Base-by-base conservation (phyloP, 1,284 basidiomycete genomes). In the Polyporus tsugae region DNA sequence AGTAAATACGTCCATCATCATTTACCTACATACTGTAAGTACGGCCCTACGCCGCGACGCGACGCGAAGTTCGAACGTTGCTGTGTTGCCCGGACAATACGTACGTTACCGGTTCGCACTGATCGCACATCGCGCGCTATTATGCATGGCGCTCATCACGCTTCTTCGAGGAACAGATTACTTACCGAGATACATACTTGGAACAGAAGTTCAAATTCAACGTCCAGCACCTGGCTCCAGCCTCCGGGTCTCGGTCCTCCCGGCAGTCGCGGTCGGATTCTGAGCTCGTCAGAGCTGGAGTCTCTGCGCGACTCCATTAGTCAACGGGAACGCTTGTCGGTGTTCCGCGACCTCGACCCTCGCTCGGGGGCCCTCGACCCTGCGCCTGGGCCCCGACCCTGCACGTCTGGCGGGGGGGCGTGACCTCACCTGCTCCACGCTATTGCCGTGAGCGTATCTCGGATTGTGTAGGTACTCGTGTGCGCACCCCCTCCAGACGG, bases 81-180 rank as follows among this genome's bases (percentile, higher is more conserved):
- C 52, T 53, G 52, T 53, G 52, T 53, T 53, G 52, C 52, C 52
- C 52, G 29, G 52, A 53, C 52, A 53, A 53, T 53, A 53, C 29
- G 52, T 53, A 53, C 52, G 52, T 53, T 53, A 33, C 52, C 52
- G 29, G 52, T 33, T 33, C 25, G 46, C n/a, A 49, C 10, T n/a
- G n/a, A n/a, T n/a, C n/a, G n/a, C n/a, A n/a, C n/a, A 15, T 29
- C 52, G 29, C 29, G 10, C 25, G 17, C 52, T n/a, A n/a, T n/a
- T n/a, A n/a, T n/a, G n/a, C n/a, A n/a, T n/a, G 52, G 25, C 52
- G 52, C 52, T 11, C 52, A 53, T 53, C 52, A 49, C 22, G 46
- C 22, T 49, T 25, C 46, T 25, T n/a, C 22, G 46, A 49, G 22
- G 46, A 9, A 49, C 46, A 49, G 46, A 49, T 49, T 39, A 11